A percentile compares a stretch with the other conserved stretches of the same genome.
Conservation (phyloP, 2,329 filamentous ascomycete species). For the Colletotrichum karsti region DNA sequence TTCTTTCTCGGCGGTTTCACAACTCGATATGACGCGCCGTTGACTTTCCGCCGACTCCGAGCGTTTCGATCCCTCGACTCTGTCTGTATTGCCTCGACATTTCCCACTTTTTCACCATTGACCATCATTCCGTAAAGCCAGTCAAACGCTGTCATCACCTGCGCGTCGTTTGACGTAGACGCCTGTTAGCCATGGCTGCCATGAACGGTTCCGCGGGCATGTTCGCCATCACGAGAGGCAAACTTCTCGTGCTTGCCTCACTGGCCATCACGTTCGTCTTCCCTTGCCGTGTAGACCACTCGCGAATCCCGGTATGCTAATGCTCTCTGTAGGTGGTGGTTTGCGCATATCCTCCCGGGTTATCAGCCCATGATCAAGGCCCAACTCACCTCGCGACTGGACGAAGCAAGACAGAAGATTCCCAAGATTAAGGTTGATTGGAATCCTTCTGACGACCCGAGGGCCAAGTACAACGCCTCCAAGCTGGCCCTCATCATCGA, state of each 20-base stretch:
- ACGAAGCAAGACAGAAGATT: slow-evolving; percentile 49
- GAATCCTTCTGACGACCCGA: slow-evolving; percentile 40
- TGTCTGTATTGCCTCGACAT: not conserved
- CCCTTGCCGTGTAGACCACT: not conserved
- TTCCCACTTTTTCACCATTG: not conserved
- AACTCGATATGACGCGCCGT: slow-evolving; percentile 7
- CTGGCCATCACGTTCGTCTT: slow-evolving; percentile 47
- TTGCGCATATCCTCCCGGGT: slow-evolving; percentile 51
- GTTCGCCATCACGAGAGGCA: slow-evolving; percentile 44
- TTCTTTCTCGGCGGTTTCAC: slow-evolving; percentile 22
- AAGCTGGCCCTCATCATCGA: slow-evolving; percentile 64
- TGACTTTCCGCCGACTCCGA: slow-evolving; percentile 8
- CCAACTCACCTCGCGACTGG: slow-evolving; percentile 45
- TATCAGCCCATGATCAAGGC: slow-evolving; percentile 53
- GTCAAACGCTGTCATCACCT: not conserved
- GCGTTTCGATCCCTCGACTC: not conserved
- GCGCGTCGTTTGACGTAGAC: not conserved
- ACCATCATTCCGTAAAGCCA: not conserved
- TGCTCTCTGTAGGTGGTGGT: slow-evolving; percentile 51
- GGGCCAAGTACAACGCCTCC: slow-evolving; percentile 52
- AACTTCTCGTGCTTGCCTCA: slow-evolving; percentile 43
- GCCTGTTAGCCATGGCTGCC: slow-evolving; percentile 25
- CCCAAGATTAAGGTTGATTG: slow-evolving; percentile 51
- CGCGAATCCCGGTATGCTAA: not conserved
- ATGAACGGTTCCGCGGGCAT: slow-evolving; percentile 23